Evolutionary conservation across 2,329 filamentous ascomycete genomes (phyloP).

Genomic region (Pseudogymnoascus sp.): DNA sequence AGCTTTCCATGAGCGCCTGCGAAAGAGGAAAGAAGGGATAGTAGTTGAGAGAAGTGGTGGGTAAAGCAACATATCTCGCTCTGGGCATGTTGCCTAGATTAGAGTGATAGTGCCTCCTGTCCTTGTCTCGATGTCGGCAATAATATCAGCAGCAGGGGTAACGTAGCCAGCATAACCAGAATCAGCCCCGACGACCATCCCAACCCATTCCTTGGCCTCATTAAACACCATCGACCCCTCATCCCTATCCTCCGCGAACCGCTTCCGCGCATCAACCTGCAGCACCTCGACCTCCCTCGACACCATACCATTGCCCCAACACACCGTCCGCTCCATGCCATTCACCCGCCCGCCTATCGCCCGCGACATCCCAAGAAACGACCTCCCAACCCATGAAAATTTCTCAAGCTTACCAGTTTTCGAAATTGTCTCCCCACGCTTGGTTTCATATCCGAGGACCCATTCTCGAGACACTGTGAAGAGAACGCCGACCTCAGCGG

Average conservation of each 20-base stretch:
- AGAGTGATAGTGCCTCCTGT: background rate
- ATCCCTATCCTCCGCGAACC: background rate
- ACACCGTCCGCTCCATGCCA: background rate
- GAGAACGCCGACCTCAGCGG: background rate
- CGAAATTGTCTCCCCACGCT: too few relatives aligned
- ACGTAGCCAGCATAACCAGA: background rate
- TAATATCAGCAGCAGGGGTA: background rate
- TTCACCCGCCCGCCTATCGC: background rate
- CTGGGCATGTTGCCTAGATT: background rate
- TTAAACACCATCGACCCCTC: conserved; percentile 3
- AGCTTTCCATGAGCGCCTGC: background rate
- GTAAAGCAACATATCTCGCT: background rate
- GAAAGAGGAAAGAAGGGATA: background rate
- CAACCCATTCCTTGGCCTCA: background rate
- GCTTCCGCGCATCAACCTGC: too few relatives aligned
- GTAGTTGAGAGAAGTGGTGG: background rate
- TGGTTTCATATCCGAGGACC: too few relatives aligned
- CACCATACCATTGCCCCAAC: background rate
- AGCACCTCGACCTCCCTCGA: background rate
- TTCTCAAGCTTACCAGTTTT: background rate
- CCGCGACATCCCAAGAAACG: too few relatives aligned
- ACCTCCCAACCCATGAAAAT: background rate
- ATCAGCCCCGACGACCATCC: background rate
- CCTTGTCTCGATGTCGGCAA: background rate
- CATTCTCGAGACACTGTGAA: too few relatives aligned